phyloP scores from a whole-genome alignment of 2,329 filamentous ascomycete genomes.

The Pezicula radicicola region DNA sequence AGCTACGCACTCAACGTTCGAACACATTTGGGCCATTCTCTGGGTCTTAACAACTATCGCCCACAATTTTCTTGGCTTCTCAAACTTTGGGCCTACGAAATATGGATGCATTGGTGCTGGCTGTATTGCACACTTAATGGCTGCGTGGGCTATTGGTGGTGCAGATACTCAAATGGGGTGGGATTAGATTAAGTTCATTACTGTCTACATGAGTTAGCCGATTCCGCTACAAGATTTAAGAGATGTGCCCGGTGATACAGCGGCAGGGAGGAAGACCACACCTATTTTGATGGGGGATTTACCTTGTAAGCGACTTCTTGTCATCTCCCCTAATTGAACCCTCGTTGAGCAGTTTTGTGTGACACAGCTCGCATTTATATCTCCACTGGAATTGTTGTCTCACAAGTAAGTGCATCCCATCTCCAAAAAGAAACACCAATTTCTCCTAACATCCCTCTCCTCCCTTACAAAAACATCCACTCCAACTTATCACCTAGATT shows the following conservation, averaged over 20 bases:
- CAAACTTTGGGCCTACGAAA: background rate
- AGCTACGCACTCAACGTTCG: background rate
- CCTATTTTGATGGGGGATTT: background rate
- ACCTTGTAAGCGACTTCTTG: background rate
- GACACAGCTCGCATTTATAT: background rate
- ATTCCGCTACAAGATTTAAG: conserved; percentile 1
- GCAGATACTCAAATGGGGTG: background rate
- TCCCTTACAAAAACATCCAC: no score
- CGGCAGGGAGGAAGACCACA: background rate
- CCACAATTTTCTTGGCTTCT: background rate
- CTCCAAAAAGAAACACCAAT: background rate
- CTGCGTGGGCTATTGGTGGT: background rate
- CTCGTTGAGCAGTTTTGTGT: background rate
- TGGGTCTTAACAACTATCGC: background rate
- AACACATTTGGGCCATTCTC: background rate
- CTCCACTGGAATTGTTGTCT: background rate
- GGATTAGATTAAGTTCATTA: background rate
- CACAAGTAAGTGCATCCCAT: background rate
- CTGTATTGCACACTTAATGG: background rate
- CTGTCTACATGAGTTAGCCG: background rate
- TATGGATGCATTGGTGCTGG: background rate
- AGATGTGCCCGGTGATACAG: background rate
- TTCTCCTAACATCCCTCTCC: no score
- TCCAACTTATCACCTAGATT: no score
- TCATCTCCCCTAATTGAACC: background rate